phyloP scores from a whole-genome alignment of 768 basidiomycete genomes.

The Hygrophoropsis aurantiaca region DNA sequence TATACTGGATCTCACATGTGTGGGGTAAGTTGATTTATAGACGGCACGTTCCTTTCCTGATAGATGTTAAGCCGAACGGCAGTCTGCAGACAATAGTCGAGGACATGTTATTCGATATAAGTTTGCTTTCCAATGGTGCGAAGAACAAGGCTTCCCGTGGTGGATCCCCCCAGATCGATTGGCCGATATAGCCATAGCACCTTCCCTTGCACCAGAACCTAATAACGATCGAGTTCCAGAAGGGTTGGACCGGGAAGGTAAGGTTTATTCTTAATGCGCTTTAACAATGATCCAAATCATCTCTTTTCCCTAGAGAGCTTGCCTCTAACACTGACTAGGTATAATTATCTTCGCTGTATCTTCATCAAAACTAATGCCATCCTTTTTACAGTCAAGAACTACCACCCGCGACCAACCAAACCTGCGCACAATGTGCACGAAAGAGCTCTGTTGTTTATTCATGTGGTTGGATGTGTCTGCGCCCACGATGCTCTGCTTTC shows the following conservation, averaged over 20 bases:
- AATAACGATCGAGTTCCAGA: no score
- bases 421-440: slow-evolving; percentile 45
- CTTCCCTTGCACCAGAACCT: no score
- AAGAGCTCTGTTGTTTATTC: slow-evolving; percentile 54
- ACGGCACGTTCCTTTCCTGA: slow-evolving; percentile 13
- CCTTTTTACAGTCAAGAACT: no score
- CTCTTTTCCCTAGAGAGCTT: no score
- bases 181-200: neutral
- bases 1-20: slow-evolving; percentile 68
- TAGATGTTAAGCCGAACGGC: slow-evolving; percentile 52
- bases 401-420: neutral
- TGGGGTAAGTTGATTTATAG: slow-evolving; percentile 34
- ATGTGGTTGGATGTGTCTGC: slow-evolving; percentile 63
- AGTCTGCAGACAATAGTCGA: slow-evolving; percentile 44
- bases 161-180: slow-evolving; percentile 33
- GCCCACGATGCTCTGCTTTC: slow-evolving; percentile 55
- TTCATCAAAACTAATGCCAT: no score
- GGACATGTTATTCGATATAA: slow-evolving; percentile 74
- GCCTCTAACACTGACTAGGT: no score
- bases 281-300: no score
- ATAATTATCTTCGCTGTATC: no score
- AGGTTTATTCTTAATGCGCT: no score
- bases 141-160: slow-evolving; percentile 62
- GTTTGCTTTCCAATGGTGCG: slow-evolving; percentile 84
- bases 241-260: no score